These are phyloP conservation scores for Talaromyces adpressus DNA, from an alignment of 495 filamentous ascomycete genomes.

Conservation along the genomic window DNA sequence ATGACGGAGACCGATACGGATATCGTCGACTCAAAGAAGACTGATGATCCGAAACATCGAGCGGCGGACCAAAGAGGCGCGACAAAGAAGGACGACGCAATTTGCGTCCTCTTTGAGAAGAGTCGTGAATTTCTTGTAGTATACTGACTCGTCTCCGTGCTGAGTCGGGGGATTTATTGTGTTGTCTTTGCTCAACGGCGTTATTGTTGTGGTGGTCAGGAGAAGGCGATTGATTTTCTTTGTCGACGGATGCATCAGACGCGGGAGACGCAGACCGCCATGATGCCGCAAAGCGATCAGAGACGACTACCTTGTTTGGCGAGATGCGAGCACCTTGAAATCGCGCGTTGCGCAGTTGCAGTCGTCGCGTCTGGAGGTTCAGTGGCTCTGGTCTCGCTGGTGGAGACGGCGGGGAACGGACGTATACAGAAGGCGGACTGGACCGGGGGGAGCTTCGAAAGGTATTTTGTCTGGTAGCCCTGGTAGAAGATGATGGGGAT, in stretches of 20 bases:
- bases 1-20: conserved; percentile 11
- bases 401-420: conserved; percentile 10
- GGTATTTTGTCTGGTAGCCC: neutral
- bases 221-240: conserved; percentile 7
- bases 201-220: neutral
- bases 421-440: neutral
- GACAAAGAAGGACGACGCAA: conserved; percentile 12
- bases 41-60: conserved; percentile 6
- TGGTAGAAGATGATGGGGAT: neutral
- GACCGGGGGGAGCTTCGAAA: conserved; percentile 3
- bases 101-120: conserved; percentile 13
- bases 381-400: conserved; percentile 12
- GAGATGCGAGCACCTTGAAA: conserved; percentile 21
- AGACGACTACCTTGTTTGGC: conserved; percentile 11
- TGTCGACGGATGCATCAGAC: conserved; percentile 8
- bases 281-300: conserved; percentile 9
- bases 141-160: conserved; percentile 17
- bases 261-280: conserved; percentile 6
- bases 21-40: conserved; percentile 11
- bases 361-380: conserved; percentile 20
- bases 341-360: conserved; percentile 27
- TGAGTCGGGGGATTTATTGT: neutral
- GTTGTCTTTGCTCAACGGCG: neutral
- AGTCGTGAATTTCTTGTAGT: conserved; percentile 23
- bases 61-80: conserved; percentile 14